phyloP scores from a whole-genome alignment of 2,329 filamentous ascomycete genomes.

The Cordyceps farinosa region DNA sequence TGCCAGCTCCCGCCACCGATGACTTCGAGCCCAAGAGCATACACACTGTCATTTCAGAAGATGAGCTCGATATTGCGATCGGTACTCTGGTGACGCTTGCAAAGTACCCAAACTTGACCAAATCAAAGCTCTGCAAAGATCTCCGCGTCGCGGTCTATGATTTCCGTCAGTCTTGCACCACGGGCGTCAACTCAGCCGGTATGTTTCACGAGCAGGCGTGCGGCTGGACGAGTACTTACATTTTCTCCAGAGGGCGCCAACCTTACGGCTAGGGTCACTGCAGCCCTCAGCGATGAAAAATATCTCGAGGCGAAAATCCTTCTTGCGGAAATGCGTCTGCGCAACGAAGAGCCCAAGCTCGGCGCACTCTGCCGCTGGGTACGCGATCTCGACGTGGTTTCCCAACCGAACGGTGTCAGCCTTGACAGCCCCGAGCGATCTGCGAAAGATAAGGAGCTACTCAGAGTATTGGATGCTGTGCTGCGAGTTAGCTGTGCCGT shows the following conservation, averaged over 20 bases:
- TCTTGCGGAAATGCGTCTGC: constrained; percentile 66
- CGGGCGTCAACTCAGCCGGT: constrained; percentile 58
- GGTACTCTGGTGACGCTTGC: constrained; percentile 60
- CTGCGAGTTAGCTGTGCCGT: constrained; percentile 60
- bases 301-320: constrained; percentile 63
- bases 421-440: constrained; percentile 34
- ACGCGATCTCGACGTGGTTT: constrained; percentile 65
- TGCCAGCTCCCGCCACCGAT: constrained; percentile 34
- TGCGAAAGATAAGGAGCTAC: constrained; percentile 49
- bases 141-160: constrained; percentile 64
- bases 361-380: constrained; percentile 71
- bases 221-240: constrained; percentile 18
- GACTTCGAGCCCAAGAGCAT: constrained; percentile 46
- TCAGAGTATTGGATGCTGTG: constrained; percentile 61
- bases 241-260: constrained; percentile 48
- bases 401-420: constrained; percentile 44
- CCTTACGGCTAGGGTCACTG: constrained; percentile 63
- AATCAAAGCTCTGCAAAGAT: constrained; percentile 65
- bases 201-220: constrained; percentile 19
- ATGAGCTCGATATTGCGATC: constrained; percentile 64
- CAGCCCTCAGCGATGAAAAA: constrained; percentile 61
- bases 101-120: constrained; percentile 59
- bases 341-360: constrained; percentile 62
- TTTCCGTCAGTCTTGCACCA: constrained; percentile 66
- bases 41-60: constrained; percentile 53